Conservation (phyloP, 495 filamentous ascomycete species). For the Choiromyces venosus region DNA sequence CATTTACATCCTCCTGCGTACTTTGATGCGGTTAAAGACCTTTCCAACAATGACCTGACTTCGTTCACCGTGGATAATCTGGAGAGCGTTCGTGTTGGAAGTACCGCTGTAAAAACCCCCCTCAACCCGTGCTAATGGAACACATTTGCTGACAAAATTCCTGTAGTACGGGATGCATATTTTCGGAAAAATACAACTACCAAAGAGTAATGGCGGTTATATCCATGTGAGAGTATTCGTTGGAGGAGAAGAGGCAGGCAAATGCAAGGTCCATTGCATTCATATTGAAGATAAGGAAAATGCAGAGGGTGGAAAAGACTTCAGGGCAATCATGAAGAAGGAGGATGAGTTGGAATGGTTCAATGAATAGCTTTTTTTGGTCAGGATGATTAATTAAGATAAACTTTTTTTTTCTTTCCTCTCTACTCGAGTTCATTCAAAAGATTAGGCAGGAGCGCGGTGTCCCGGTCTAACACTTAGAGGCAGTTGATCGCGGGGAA, state of each 20-base stretch:
- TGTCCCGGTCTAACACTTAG: background rate
- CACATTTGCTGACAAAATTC: background rate
- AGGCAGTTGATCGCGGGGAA: background rate
- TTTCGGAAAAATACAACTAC: conserved; percentile 54
- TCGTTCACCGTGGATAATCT: conserved; percentile 50
- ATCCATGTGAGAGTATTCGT: conserved; percentile 51
- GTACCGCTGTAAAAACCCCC: conserved; percentile 41
- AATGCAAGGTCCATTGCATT: conserved; percentile 51
- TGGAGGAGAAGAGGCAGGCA: conserved; percentile 45
- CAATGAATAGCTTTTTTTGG: conserved; percentile 46
- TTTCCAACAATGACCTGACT: conserved; percentile 49
- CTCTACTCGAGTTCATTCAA: background rate
- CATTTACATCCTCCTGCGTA: conserved; percentile 38
- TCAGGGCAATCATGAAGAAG: conserved; percentile 52
- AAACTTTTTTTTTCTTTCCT: background rate
- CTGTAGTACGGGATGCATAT: conserved; percentile 52
- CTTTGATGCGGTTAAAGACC: conserved; percentile 48
- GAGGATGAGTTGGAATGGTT: conserved; percentile 55
- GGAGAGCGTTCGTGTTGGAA: conserved; percentile 50
- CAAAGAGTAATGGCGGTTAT: conserved; percentile 42
- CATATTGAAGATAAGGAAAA: conserved; percentile 51
- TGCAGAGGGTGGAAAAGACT: conserved; percentile 46
- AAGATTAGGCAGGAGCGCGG: background rate
- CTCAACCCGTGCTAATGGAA: background rate
- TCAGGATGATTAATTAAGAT: background rate